Evolutionary conservation across 2,329 filamentous ascomycete genomes (phyloP), one percentile per base, ranked within the genome.

Genomic region (Cercospora sp.): DNA sequence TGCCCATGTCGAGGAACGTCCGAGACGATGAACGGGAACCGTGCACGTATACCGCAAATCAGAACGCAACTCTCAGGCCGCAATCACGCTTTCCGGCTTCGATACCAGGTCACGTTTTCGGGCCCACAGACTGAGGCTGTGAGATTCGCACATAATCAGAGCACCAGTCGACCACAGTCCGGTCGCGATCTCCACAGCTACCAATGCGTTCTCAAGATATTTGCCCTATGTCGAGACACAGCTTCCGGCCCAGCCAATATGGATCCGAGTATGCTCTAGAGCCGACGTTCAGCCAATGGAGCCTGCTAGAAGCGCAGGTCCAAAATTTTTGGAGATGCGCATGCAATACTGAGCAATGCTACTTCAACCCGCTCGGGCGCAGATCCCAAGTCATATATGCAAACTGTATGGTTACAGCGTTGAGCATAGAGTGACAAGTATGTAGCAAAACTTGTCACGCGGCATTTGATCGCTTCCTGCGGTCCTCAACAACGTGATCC

Each of bases 1-100:
- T 58, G 66, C 72, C 10, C 73, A 69, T 45, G 36, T 64, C 40
- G 62, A 59, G 36, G 20, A 30, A 16, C 51, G 26, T 33, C 62
- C 62, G 31, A 53, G 20, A 23, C 53, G 53, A 31, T 64, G 36
- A 59, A 16, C 23, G 23, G 16, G 8, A 16, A 42, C 0, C 16
- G 36, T n/a, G 36, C 16, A 42, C 36, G 36, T 42, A 7, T n/a
- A 16, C 6, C 36, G 36, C 36, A 42, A 16, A 42, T 42, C 36
- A 42, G 13, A 13, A n/a, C 36, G 36, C 16, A 42, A 42, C 3
- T 6, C 16, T 42, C 36, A n/a, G 36, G 16, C 13, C 16, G 16
- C 16, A 6, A 42, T 3, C 16, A n/a, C 6, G 36, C 13, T 42
- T 16, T 42, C 36, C 36, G 6, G 36, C 36, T 42, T n/a, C 13